phyloP scores from a whole-genome alignment of 75 land plant species.

The Ceratopteris richardii region DNA sequence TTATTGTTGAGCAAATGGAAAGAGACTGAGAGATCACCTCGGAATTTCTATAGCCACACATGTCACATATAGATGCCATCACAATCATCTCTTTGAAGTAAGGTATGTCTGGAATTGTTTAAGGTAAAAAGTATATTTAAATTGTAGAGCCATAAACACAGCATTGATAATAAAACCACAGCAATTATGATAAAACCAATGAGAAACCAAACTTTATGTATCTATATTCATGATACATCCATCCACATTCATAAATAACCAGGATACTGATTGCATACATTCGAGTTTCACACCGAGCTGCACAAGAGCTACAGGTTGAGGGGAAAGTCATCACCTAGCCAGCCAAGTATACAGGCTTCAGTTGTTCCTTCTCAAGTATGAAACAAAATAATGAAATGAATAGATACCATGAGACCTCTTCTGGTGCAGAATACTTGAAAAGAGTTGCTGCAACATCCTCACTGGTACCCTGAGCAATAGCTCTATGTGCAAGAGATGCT shows the following conservation, averaged over 20 bases:
- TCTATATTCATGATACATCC: no score
- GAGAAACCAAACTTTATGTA: no score
- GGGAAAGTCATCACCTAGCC: slow-evolving; percentile 92
- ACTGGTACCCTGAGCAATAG: slow-evolving; percentile 72
- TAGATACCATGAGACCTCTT: slow-evolving; percentile 52
- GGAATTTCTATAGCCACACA: slow-evolving; percentile 88
- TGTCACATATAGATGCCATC: slow-evolving; percentile 92
- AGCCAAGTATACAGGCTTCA: background rate
- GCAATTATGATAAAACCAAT: no score
- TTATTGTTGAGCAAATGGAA: no score
- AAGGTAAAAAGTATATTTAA: no score
- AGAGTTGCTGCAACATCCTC: slow-evolving; percentile 68
- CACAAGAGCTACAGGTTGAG: slow-evolving; percentile 94
- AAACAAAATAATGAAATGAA: background rate
- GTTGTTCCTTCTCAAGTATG: background rate
- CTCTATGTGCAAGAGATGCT: slow-evolving; percentile 53
- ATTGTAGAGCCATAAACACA: no score
- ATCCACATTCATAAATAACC: background rate
- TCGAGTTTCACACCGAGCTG: slow-evolving; percentile 63
- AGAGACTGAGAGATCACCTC: slow-evolving; percentile 39
- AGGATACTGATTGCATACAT: slow-evolving; percentile 95
- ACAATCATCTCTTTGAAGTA: slow-evolving; percentile 97
- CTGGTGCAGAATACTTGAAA: slow-evolving; percentile 89
- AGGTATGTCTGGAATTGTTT: slow-evolving; percentile 57
- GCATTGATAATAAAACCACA: no score